Evolutionary conservation across 169 alveolate species (phyloP).

Genomic region (Toxoplasma gondii): DNA sequence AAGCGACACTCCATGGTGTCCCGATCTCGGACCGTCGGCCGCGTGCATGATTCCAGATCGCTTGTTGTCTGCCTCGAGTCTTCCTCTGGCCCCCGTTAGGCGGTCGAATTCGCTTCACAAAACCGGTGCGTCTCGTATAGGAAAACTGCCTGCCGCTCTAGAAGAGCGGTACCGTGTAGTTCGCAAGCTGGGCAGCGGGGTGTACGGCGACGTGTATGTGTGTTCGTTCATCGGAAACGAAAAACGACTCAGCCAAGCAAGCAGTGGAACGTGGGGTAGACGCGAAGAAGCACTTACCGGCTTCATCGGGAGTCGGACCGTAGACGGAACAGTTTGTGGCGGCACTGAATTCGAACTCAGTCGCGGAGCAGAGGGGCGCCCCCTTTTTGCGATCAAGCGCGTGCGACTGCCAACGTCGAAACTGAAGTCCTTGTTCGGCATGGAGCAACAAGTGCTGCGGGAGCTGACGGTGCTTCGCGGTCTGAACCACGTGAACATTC

Average conservation of each 20-base stretch:
- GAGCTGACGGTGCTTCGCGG: slow-evolving; percentile 45
- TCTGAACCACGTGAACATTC: slow-evolving; percentile 33
- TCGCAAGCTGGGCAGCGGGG: slow-evolving; percentile 28
- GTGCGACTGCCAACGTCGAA: slow-evolving; percentile 35
- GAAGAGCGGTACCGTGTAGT: not conserved
- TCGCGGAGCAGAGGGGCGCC: not conserved
- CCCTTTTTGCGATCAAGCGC: slow-evolving; percentile 33
- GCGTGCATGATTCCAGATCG: not conserved
- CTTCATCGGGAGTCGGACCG: not conserved
- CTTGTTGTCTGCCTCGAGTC: not conserved
- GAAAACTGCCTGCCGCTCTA: slow-evolving; percentile 18
- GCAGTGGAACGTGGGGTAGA: not conserved
- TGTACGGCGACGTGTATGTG: slow-evolving; percentile 34
- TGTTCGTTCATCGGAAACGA: slow-evolving; percentile 22
- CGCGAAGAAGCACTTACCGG: not conserved
- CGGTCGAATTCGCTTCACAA: not conserved
- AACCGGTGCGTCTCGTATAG: not conserved
- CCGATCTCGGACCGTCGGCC: not conserved
- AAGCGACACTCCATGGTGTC: not conserved
- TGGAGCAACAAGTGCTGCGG: slow-evolving; percentile 50
- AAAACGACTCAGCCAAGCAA: no score
- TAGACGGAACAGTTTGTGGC: not conserved
- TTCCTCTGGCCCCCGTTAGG: not conserved
- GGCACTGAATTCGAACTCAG: not conserved
- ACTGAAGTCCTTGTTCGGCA: slow-evolving; percentile 49